Conservation (phyloP, 164 flowering plant genomes). For the Aristolochia contorta region DNA sequence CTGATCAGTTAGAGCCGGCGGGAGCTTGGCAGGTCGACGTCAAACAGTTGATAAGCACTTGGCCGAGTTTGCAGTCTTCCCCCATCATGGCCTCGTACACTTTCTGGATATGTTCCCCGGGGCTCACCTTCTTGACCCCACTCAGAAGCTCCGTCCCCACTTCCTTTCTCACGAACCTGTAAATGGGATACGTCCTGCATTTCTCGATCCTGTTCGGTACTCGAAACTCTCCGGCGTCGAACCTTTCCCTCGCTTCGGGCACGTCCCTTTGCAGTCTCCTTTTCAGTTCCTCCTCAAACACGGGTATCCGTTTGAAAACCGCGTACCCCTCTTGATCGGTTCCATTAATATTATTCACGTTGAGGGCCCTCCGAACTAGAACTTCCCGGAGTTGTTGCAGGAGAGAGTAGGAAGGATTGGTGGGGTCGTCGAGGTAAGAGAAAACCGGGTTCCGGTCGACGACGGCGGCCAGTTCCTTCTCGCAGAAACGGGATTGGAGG, state of each 20-base stretch:
- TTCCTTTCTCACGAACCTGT: constrained; percentile 29
- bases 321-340: constrained; percentile 13
- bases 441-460: constrained; percentile 29
- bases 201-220: constrained; percentile 30
- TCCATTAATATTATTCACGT: constrained; percentile 3
- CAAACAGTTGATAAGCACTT: constrained; percentile 29
- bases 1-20: constrained; percentile 9
- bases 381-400: constrained; percentile 30
- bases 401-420: constrained; percentile 28
- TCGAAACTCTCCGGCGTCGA: constrained; percentile 25
- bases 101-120: constrained; percentile 47
- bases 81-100: constrained; percentile 34
- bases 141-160: constrained; percentile 34
- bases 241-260: constrained; percentile 25
- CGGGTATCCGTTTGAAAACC: constrained; percentile 33
- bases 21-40: constrained; percentile 20
- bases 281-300: constrained; percentile 30
- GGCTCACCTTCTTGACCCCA: constrained; percentile 36
- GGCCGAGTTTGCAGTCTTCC: constrained; percentile 36
- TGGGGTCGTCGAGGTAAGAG: constrained; percentile 41
- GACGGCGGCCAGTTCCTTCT: constrained; percentile 35
- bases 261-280: constrained; percentile 20
- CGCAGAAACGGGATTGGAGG: constrained; percentile 39
- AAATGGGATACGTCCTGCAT: constrained; percentile 40
- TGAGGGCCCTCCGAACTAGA: constrained; percentile 26